Evolutionary conservation across 495 filamentous ascomycete species (phyloP).

Genomic region (Penicillium ochrochloron): DNA sequence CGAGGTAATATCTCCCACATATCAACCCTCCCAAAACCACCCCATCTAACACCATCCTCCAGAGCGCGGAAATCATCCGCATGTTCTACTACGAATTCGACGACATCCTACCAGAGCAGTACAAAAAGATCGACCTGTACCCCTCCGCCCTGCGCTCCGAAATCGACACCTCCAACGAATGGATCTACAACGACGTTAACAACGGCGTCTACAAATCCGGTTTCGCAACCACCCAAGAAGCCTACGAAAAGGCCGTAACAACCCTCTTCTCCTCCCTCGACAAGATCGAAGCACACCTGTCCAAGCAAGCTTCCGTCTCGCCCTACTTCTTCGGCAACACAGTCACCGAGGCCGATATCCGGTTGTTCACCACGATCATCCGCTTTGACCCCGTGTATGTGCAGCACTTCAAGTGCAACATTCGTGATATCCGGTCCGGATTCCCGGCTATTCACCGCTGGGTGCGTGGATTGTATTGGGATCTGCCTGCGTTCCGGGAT

Average conservation of each 20-base stretch:
- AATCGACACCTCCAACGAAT: conserved; percentile 79
- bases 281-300: conserved; percentile 68
- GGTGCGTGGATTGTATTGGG: conserved; percentile 72
- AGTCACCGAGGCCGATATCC: conserved; percentile 82
- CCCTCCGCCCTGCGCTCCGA: conserved; percentile 59
- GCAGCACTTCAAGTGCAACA: conserved; percentile 93
- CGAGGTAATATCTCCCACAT: conserved; percentile 40
- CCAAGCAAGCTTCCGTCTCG: conserved; percentile 44
- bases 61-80: conserved; percentile 63
- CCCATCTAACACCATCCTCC: conserved; percentile 14
- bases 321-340: conserved; percentile 70
- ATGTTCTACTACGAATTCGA: conserved; percentile 81
- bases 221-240: conserved; percentile 75
- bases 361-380: conserved; percentile 81
- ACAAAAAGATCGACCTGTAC: conserved; percentile 66
- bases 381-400: conserved; percentile 90
- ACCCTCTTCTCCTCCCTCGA: conserved; percentile 75
- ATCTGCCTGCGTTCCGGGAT: conserved; percentile 60
- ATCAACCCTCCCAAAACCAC: not conserved
- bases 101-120: conserved; percentile 59
- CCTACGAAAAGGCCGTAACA: conserved; percentile 70
- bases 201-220: conserved; percentile 84
- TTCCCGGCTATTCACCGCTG: conserved; percentile 72
- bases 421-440: conserved; percentile 79
- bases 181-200: conserved; percentile 85